Conservation (phyloP, 306 rosid species). For the Ziziphus jujuba region DNA sequence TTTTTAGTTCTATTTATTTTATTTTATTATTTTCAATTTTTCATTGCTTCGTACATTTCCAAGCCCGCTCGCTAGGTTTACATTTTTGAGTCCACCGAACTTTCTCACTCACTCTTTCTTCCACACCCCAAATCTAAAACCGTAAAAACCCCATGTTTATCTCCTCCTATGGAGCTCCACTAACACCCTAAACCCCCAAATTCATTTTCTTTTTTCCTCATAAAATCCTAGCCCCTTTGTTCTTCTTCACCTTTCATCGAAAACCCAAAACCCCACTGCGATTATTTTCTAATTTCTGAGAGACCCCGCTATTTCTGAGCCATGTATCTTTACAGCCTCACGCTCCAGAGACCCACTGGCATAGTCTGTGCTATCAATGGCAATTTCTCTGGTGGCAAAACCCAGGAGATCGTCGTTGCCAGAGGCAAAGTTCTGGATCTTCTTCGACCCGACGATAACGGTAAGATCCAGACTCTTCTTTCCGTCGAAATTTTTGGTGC, state of each 20-base stretch:
- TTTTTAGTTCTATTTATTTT: too few species aligned
- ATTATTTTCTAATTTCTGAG: background rate
- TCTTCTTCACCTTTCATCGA: conserved; percentile 1
- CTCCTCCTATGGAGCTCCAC: background rate
- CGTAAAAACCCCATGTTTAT: background rate
- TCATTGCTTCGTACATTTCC: background rate
- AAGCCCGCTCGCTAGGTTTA: background rate
- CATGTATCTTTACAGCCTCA: conserved; percentile 91
- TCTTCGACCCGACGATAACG: conserved; percentile 88
- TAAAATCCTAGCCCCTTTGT: conserved; percentile 4
- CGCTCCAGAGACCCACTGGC: conserved; percentile 94
- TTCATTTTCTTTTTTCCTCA: background rate
- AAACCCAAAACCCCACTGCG: conserved; percentile 14
- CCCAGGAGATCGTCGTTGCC: conserved; percentile 87
- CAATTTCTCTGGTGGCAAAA: conserved; percentile 92
- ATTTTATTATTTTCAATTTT: too few species aligned
- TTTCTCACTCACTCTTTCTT: background rate
- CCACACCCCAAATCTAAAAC: background rate
- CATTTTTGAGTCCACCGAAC: background rate
- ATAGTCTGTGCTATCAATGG: conserved; percentile 90
- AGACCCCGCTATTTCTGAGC: conserved; percentile 12
- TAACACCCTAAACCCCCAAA: background rate
- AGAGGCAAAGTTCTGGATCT: conserved; percentile 93
- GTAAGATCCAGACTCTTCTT: conserved; percentile 88
- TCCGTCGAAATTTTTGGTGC: conserved; percentile 95